Conservation (phyloP, 352 stramenopile species). For the Phytophthora rubi region DNA sequence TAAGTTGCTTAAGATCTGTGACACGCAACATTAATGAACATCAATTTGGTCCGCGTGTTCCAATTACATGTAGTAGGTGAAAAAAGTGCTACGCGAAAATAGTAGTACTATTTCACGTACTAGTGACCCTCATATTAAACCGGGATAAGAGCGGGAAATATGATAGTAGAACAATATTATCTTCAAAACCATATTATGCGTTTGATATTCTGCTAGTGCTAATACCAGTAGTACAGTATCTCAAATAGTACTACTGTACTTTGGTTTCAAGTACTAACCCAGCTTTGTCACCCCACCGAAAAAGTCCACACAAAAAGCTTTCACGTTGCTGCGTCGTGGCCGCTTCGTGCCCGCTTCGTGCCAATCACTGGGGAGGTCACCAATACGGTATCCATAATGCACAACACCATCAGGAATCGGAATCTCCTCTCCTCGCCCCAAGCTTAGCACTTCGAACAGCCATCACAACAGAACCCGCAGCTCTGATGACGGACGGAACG, state of each 20-base stretch:
- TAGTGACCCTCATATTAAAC: no score
- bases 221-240: no score
- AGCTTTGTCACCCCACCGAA: neutral
- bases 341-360: conserved; percentile 2
- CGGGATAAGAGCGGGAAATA: no score
- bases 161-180: no score
- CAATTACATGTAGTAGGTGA: no score
- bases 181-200: no score
- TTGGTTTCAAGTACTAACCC: no score
- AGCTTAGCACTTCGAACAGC: neutral
- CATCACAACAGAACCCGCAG: neutral
- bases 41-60: neutral
- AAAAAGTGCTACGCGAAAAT: neutral
- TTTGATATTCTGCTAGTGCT: no score
- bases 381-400: no score
- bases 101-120: no score
- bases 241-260: no score
- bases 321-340: neutral
- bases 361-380: neutral
- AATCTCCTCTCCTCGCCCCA: neutral
- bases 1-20: neutral
- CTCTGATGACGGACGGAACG: conserved; percentile 15
- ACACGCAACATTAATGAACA: neutral
- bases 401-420: neutral
- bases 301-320: neutral